Conservation (phyloP, 164 flowering plant genomes). For the Kingdonia uniflora region DNA sequence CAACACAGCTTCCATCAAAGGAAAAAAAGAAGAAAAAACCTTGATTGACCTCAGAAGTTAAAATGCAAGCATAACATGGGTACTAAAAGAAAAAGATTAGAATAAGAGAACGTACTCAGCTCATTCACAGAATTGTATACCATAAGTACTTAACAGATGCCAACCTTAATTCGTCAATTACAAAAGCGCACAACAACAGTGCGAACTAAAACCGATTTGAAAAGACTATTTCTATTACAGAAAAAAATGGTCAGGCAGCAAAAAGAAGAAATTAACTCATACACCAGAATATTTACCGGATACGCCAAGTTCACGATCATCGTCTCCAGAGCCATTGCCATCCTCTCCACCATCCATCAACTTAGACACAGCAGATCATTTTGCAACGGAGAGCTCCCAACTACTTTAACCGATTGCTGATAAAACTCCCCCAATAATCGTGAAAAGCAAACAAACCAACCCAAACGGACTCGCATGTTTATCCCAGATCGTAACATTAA, state of each 20-base stretch:
- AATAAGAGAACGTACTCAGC: too few species aligned
- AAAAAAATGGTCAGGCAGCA: neutral
- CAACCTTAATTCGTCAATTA: neutral
- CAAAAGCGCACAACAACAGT: too few species aligned
- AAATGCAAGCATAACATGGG: too few species aligned
- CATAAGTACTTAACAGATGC: neutral
- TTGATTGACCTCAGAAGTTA: too few species aligned
- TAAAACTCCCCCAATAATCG: constrained; percentile 74
- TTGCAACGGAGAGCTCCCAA: constrained; percentile 19
- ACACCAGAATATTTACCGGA: constrained; percentile 50
- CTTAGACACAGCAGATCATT: constrained; percentile 36
- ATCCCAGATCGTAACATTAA: constrained; percentile 89
- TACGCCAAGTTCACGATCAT: constrained; percentile 27
- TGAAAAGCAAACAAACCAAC: constrained; percentile 61
- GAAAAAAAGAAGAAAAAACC: too few species aligned
- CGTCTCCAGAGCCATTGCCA: constrained; percentile 23
- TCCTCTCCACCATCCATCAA: constrained; percentile 26
- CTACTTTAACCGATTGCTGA: constrained; percentile 71
- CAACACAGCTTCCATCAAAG: too few species aligned
- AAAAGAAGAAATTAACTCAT: constrained; percentile 19
- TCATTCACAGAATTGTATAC: neutral
- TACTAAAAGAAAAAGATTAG: too few species aligned
- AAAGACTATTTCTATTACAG: too few species aligned
- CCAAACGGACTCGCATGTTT: constrained; percentile 87
- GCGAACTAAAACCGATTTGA: too few species aligned